Base-by-base conservation (phyloP, 2,329 filamentous ascomycete species). In the Didymellaceae sp. region DNA sequence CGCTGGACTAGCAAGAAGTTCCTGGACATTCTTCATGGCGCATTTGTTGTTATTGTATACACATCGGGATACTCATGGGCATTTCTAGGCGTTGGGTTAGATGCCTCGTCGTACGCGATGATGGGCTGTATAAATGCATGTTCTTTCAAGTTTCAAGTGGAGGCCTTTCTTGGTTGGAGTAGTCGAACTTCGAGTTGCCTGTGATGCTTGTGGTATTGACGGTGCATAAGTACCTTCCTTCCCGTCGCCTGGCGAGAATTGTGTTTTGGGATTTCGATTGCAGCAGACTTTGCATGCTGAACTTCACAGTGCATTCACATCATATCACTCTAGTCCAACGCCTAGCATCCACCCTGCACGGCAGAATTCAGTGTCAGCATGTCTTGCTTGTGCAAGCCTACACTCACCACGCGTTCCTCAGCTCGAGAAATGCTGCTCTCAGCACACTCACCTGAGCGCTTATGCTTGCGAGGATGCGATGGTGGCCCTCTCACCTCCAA, bases 71-170 rank as follows among this genome's bases (percentile, higher is more conserved):
- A 34, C 28, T 22, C 38, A 26, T 17, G 20, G 20, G 31, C 48
- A 52, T 52, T 52, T 38, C 1, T 21, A 18, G 48, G 43, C 48
- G 48, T 52, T 52, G 6, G 24, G 18, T 9, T 45, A 52, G 31
- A 33, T 39, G 26, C 37, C 42, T 42, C 48, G 30, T 30, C 48
- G 42, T 42, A 52, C 31, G 42, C 48, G 48, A 17, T 52, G 42
- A 8, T 20, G 38, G 42, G 48, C 42, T 43, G 38, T 38, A 45
- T n/a, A 34, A 43, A 46, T 21, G 26, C n/a, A 10, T 7, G 17
- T 38, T 8, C 4, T 38, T 39, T 30, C 7, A 5, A 20, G 9
- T 11, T 32, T 17, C 6, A 52, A 1, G n/a, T n/a, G 6, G 20
- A 20, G 14, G 14, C 33, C 6, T 16, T 17, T 14, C 28, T 6